phyloP scores from a whole-genome alignment of 2,329 filamentous ascomycete genomes.

The Botrytis fragariae region DNA sequence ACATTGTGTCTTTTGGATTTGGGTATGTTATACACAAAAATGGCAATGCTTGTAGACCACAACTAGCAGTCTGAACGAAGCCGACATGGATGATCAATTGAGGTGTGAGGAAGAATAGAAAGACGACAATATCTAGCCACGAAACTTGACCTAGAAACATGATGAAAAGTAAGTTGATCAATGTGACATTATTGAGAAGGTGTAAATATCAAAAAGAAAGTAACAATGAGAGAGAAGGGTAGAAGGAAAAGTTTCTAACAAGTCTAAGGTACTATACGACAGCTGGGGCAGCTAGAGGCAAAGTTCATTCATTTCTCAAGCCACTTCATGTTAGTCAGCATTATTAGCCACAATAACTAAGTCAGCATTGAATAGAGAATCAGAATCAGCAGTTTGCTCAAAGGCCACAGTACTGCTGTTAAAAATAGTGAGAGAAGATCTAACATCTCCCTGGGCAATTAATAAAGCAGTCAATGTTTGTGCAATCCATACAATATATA shows the following conservation, averaged over 20 bases:
- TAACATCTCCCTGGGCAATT: not conserved
- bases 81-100: conserved; percentile 70
- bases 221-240: not conserved
- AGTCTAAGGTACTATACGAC: not conserved
- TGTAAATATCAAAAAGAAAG: not conserved
- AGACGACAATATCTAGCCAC: conserved; percentile 72
- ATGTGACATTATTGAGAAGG: not conserved
- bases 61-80: conserved; percentile 55
- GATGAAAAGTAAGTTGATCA: not conserved
- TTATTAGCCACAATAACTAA: not conserved
- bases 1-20: not conserved
- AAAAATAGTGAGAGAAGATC: not conserved
- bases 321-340: not conserved
- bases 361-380: not conserved
- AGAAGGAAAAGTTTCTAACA: not conserved
- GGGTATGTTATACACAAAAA: conserved; percentile 59
- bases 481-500: not conserved
- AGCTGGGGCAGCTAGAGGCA: not conserved
- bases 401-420: not conserved
- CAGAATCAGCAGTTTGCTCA: not conserved
- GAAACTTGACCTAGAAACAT: conserved; percentile 77
- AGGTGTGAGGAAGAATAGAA: conserved; percentile 67
- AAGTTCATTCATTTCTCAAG: not conserved
- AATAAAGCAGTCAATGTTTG: not conserved
- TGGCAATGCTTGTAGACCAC: conserved; percentile 61